phyloP scores from a whole-genome alignment of 371 early-diverging fungal species.

The Mortierella sp. region DNA sequence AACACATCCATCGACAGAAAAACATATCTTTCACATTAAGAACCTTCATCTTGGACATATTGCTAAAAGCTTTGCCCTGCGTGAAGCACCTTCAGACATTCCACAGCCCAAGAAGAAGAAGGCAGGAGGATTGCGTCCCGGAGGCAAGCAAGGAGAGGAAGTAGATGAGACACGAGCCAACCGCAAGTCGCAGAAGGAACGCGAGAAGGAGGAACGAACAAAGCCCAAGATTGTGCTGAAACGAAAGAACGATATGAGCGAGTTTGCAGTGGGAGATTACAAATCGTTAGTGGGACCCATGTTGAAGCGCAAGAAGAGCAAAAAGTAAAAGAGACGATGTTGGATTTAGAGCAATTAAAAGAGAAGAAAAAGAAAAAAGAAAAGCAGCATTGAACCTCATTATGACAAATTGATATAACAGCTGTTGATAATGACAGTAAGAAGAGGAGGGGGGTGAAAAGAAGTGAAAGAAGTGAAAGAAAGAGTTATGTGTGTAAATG shows the following conservation, averaged over 20 bases:
- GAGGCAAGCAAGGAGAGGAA: conserved; percentile 23
- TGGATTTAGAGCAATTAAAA: not conserved
- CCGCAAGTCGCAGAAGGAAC: conserved; percentile 55
- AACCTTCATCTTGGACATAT: conserved; percentile 95
- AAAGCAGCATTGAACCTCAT: not conserved
- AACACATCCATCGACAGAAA: conserved; percentile 84
- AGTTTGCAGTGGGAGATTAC: conserved; percentile 67
- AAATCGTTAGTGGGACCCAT: conserved; percentile 54
- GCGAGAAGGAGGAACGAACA: conserved; percentile 50
- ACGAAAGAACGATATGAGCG: conserved; percentile 68
- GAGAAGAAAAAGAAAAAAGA: not conserved
- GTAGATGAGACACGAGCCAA: conserved; percentile 47
- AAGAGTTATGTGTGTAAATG: not conserved
- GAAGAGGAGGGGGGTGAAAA: not conserved
- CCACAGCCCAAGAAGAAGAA: conserved; percentile 57
- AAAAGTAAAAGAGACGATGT: conserved; percentile 1
- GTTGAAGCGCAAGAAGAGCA: conserved; percentile 52
- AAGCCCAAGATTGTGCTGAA: conserved; percentile 56
- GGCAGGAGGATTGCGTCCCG: conserved; percentile 40
- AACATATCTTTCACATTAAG: conserved; percentile 92
- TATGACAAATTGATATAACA: no score
- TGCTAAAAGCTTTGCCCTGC: conserved; percentile 94
- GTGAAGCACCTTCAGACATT: conserved; percentile 55
- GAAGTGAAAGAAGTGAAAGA: not conserved
- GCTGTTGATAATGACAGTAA: not conserved